Evolutionary conservation across 2,329 filamentous ascomycete genomes (phyloP), one percentile per base, ranked within the genome.

Genomic region (Ophiostoma pallidulum): DNA sequence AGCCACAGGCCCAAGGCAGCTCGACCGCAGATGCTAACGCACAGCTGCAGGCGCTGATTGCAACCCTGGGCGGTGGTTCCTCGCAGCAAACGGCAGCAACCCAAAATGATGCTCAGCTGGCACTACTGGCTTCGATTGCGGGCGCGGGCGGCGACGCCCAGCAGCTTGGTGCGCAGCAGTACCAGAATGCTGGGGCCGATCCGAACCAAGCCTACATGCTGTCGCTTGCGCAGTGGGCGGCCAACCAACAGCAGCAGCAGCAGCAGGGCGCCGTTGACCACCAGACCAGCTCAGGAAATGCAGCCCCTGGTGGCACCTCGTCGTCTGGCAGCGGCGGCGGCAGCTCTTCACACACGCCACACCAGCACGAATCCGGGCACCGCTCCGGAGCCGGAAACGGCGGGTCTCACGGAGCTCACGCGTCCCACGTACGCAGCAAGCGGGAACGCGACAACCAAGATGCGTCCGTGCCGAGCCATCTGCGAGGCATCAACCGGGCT

Each of bases 401-500:
- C 10, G 31, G 39, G n/a, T n/a, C n/a, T n/a, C n/a, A n/a, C n/a
- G n/a, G n/a, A n/a, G n/a, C n/a, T n/a, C n/a, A 53, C 29, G 47
- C 51, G 40, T 49, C 46, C 14, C 56, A 52, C 16, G 51, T 43
- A 10, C 45, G 53, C 20, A 54, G 57, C 43, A 49, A 57, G 26
- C 54, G 56, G 32, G 61, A 64, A 22, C 56, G 59, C 16, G 54
- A 63, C 16, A 58, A 12, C 39, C 42, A 61, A 64, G 47, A 69
- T 66, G 50, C 70, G 26, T 49, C 43, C 9, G 55, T 49, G 46
- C 59, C 41, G 51, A 59, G 16, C 42, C 62, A 71, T 24, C 57
- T 65, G 14, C 69, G 69, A 48, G 66, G 64, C 13, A 70, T 70
- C 52, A 78, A 83, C 57, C 74, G 71, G 50, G 71, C 73, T 13